phyloP scores from a whole-genome alignment of 352 stramenopile genomes.

The Phytophthora sojae region DNA sequence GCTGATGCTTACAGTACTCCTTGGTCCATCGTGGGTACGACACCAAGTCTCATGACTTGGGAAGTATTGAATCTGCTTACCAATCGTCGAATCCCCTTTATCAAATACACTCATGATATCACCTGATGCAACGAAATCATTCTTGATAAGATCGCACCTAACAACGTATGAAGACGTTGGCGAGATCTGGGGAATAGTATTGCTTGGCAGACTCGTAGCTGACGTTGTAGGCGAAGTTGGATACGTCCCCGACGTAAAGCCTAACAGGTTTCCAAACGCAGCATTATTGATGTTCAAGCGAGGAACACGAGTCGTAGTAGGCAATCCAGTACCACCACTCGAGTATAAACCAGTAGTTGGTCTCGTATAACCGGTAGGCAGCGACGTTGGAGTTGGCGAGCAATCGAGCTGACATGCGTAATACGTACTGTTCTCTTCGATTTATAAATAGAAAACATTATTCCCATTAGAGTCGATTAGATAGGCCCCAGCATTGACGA shows the following conservation, averaged over 20 bases:
- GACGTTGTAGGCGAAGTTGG: no score
- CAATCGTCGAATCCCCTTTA: not conserved
- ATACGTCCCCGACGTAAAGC: not conserved
- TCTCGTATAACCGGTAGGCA: not conserved
- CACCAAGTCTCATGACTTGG: not conserved
- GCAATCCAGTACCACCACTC: not conserved
- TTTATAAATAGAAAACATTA: constrained; percentile 21
- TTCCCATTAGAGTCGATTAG: constrained; percentile 5
- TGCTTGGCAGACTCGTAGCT: not conserved
- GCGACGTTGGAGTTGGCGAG: not conserved
- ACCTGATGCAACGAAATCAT: not conserved
- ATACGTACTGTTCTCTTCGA: constrained; percentile 17
- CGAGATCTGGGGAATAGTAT: not conserved
- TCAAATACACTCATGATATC: not conserved
- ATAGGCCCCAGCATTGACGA: constrained; percentile 5
- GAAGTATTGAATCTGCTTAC: not conserved
- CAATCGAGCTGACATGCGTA: constrained; percentile 4
- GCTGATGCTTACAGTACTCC: not conserved
- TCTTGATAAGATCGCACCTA: not conserved
- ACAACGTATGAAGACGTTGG: not conserved
- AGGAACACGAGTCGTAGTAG: not conserved
- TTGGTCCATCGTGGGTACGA: not conserved
- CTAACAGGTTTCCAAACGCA: not conserved
- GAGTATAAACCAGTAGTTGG: not conserved
- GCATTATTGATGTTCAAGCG: not conserved